Conservation (phyloP, 2,329 filamentous ascomycete genomes). For the Neoscytalidium dimidiatum region DNA sequence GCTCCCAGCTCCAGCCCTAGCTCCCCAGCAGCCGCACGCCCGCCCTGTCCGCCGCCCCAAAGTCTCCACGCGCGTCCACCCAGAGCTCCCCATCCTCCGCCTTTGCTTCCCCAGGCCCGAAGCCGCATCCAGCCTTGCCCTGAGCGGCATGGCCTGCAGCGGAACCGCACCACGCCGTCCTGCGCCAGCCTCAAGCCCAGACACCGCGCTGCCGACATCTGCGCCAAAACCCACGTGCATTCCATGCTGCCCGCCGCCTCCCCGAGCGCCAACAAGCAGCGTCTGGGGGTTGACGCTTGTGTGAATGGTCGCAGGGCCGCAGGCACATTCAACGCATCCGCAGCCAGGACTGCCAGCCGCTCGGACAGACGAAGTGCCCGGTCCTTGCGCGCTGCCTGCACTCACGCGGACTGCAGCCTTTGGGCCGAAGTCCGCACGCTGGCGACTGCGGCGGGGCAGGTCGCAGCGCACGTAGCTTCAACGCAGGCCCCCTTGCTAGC, state of each 20-base stretch:
- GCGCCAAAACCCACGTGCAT: neutral
- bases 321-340: neutral
- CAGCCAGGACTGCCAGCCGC: neutral
- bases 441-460: neutral
- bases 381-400: neutral
- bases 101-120: slow-evolving; percentile 11
- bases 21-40: slow-evolving; percentile 1
- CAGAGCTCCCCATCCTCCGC: neutral
- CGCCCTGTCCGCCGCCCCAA: neutral
- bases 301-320: neutral
- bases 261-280: neutral
- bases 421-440: slow-evolving; percentile 7
- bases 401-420: neutral
- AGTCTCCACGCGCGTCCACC: neutral
- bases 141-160: slow-evolving; percentile 4
- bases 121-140: neutral
- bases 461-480: neutral
- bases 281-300: neutral
- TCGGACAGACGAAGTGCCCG: neutral
- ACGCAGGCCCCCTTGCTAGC: neutral
- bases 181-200: neutral
- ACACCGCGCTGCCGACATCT: too few relatives aligned
- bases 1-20: neutral
- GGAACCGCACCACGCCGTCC: slow-evolving; percentile 13
- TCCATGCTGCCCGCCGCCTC: neutral